Base-by-base conservation (phyloP, 1,284 basidiomycete species). In the Marasmius sp. region DNA sequence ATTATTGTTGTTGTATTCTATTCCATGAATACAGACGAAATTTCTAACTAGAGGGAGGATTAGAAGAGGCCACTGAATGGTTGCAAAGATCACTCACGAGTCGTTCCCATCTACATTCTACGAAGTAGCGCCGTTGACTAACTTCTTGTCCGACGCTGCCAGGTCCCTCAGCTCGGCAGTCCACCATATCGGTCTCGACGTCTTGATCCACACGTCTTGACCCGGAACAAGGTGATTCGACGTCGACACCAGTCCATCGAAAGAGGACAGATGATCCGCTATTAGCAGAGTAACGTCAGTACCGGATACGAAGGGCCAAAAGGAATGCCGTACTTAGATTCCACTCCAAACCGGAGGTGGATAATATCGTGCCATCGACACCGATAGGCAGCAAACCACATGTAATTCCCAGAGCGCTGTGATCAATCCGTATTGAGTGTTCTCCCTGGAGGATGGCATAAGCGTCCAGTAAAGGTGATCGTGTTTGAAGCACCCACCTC, bases 371-470 rank as follows among this genome's bases (percentile, higher is more conserved):
- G 5, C 82, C 84, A 36, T 86, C 85, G 18, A 95, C 78, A 1
- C 95, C 97, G 0, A 99, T 83, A 0, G 97, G 97, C 10, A 99
- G 81, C 14, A 99, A 82, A 0, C 97, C 97, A 71, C 97, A 99
- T 0, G 95, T 98, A 60, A 88, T 86, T 0, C 96, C 96, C 60
- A 97, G 80, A 3, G 87, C 70, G 0, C 74, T 67, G 65, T 93
- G 89, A 68, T 95, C 88, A 57, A 97, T 83, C 8, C 80, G 72
- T 60, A 98, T 91, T 9, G 75, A 70, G 70, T 98, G 96, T 68
- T 89, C 82, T 10, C 95, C 95, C 91, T 95, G 64, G 14, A 56
- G 20, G 27, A 48, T 41, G 66, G 48, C 61, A 67, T 54, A n/a
- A 38, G 47, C 48, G 18, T 38, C 6, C 27, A 39, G 6, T 56